Percentiles rank a stretch among this genome's conserved stretches.
phyloP scores from a whole-genome alignment of 1,284 basidiomycete species.

The Cryptococcus jaspeensis region DNA sequence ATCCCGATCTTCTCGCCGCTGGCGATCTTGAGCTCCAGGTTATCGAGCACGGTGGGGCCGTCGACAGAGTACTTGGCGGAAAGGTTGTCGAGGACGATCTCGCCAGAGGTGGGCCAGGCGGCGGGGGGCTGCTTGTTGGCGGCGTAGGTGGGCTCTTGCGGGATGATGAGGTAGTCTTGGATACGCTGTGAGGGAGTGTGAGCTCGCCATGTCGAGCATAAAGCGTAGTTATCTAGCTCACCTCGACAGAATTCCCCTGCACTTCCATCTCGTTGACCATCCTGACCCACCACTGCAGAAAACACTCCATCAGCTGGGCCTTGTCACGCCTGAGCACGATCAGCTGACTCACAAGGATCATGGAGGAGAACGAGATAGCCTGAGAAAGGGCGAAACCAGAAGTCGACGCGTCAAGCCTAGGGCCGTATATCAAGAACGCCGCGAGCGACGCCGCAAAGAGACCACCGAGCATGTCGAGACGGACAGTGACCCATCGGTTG shows the following conservation, averaged over 20 bases:
- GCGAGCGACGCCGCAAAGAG: slow-evolving; percentile 43
- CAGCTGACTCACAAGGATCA: slow-evolving; percentile 32
- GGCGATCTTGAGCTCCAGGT: slow-evolving; percentile 59
- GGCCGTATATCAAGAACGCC: slow-evolving; percentile 47
- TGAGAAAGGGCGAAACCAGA: slow-evolving; percentile 52
- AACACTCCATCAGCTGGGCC: neutral
- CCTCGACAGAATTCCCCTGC: slow-evolving; percentile 58
- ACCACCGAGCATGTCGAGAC: slow-evolving; percentile 50
- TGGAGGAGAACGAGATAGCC: slow-evolving; percentile 46
- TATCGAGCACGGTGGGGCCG: slow-evolving; percentile 58
- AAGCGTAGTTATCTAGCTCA: slow-evolving; percentile 10
- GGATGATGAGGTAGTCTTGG: slow-evolving; percentile 67
- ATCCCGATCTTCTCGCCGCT: slow-evolving; percentile 65
- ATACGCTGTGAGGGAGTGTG: slow-evolving; percentile 55
- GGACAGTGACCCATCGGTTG: slow-evolving; percentile 49
- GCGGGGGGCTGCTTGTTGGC: slow-evolving; percentile 64
- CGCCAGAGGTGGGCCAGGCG: slow-evolving; percentile 73
- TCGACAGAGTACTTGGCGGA: slow-evolving; percentile 49
- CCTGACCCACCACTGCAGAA: slow-evolving; percentile 38
- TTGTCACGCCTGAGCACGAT: neutral
- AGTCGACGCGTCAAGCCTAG: slow-evolving; percentile 37
- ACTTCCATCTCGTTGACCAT: slow-evolving; percentile 53
- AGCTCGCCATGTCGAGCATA: neutral
- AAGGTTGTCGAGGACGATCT: slow-evolving; percentile 60
- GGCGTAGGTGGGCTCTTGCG: slow-evolving; percentile 63